phyloP scores from a whole-genome alignment of 2,329 filamentous ascomycete genomes.

The Hyphodiscus sp. region DNA sequence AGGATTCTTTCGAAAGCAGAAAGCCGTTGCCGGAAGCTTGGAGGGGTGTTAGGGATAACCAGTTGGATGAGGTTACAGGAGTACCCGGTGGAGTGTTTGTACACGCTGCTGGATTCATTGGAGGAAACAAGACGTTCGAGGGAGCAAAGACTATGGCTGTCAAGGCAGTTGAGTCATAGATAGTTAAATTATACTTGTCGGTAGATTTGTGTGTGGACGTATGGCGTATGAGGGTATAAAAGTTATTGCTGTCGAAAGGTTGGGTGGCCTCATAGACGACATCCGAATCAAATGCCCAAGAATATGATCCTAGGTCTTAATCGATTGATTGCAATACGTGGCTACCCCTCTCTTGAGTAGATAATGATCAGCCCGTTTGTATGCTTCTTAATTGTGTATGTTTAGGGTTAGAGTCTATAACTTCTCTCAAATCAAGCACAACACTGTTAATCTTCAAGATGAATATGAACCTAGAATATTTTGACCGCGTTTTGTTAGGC shows the following conservation, averaged over 20 bases:
- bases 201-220: too few species aligned
- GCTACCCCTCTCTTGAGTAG: neutral
- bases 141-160: constrained; percentile 80
- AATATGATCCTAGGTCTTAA: too few species aligned
- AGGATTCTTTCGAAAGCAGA: constrained; percentile 84
- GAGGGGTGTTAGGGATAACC: constrained; percentile 83
- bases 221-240: too few species aligned
- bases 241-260: too few species aligned
- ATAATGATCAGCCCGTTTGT: neutral
- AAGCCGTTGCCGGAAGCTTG: constrained; percentile 87
- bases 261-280: too few species aligned
- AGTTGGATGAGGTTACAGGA: constrained; percentile 67
- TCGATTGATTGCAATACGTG: too few species aligned
- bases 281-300: too few species aligned
- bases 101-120: constrained; percentile 92
- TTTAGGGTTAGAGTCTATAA: neutral
- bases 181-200: neutral
- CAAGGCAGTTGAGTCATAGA: constrained; percentile 52
- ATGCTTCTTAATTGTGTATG: neutral
- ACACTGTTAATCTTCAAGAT: too few species aligned
- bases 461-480: neutral
- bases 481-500: neutral
- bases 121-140: constrained; percentile 86
- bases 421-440: neutral
- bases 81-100: constrained; percentile 80